Evolutionary conservation across 2,329 filamentous ascomycete species (phyloP).

Genomic region (Colletotrichum eleusines): DNA sequence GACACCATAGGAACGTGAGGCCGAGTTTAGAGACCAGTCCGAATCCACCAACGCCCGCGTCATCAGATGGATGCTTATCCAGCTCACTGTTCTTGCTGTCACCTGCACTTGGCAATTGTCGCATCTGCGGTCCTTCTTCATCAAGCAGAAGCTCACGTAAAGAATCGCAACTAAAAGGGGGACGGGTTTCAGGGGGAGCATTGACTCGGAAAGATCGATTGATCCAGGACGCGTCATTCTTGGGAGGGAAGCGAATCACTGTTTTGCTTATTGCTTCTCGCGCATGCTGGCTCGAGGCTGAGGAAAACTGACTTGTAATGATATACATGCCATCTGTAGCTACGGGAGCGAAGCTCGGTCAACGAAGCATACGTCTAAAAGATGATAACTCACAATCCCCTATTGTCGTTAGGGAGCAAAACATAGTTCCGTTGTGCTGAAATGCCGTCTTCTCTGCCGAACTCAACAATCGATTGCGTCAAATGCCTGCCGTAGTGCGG

Average conservation of each 20-base stretch:
- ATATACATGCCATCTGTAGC: constrained; percentile 40
- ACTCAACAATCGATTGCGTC: neutral
- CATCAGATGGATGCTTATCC: constrained; percentile 92
- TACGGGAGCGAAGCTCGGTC: constrained; percentile 33
- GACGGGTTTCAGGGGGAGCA: constrained; percentile 12
- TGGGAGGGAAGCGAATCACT: neutral
- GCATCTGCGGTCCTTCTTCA: constrained; percentile 96
- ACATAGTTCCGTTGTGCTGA: too few species aligned
- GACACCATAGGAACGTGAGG: constrained; percentile 83
- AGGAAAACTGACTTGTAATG: constrained; percentile 35
- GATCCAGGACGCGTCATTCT: constrained; percentile 8
- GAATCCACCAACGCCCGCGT: constrained; percentile 93
- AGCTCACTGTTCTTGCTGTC: constrained; percentile 83
- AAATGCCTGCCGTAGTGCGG: neutral
- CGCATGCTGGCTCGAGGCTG: constrained; percentile 10
- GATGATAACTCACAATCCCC: neutral
- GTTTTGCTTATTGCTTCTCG: neutral
- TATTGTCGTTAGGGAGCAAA: neutral
- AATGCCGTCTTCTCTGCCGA: neutral
- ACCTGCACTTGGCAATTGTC: constrained; percentile 98
- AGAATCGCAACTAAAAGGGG: constrained; percentile 9
- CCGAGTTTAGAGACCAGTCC: constrained; percentile 97
- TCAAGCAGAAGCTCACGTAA: constrained; percentile 99
- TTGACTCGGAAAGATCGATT: constrained; percentile 12
- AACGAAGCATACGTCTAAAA: constrained; percentile 38